Conservation (phyloP, 768 basidiomycete genomes). For the Mycena chlorophos region DNA sequence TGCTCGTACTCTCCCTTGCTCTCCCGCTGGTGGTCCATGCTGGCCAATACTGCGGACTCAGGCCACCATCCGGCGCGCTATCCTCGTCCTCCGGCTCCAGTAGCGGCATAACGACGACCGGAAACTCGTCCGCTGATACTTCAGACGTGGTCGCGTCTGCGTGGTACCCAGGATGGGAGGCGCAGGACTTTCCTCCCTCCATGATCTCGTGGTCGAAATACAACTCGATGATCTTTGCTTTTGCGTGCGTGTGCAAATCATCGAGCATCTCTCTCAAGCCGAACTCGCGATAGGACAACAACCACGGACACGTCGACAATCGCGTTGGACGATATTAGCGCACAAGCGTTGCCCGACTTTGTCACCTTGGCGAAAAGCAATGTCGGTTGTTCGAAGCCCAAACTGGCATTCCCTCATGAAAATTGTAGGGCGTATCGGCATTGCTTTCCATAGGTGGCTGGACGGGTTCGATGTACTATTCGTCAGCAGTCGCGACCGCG, state of each 20-base stretch:
- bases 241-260: constrained; percentile 44
- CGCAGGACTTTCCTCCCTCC: constrained; percentile 41
- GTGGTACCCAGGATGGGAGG: constrained; percentile 54
- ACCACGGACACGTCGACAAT: constrained; percentile 39
- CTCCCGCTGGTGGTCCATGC: background rate
- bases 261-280: background rate
- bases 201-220: constrained; percentile 53
- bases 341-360: constrained; percentile 51
- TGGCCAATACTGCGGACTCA: background rate
- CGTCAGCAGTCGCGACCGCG: constrained; percentile 53
- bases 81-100: background rate
- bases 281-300: constrained; percentile 31
- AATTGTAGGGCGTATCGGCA: constrained; percentile 52
- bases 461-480: constrained; percentile 65
- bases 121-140: constrained; percentile 1
- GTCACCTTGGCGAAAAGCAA: constrained; percentile 46
- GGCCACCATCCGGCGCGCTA: background rate
- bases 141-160: constrained; percentile 30
- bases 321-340: constrained; percentile 44
- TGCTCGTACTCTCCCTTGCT: background rate
- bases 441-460: constrained; percentile 67
- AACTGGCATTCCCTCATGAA: background rate
- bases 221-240: constrained; percentile 57
- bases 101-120: background rate
- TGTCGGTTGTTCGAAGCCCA: constrained; percentile 36